Conservation (phyloP, 2,329 filamentous ascomycete genomes). For the Monosporascus sp. region DNA sequence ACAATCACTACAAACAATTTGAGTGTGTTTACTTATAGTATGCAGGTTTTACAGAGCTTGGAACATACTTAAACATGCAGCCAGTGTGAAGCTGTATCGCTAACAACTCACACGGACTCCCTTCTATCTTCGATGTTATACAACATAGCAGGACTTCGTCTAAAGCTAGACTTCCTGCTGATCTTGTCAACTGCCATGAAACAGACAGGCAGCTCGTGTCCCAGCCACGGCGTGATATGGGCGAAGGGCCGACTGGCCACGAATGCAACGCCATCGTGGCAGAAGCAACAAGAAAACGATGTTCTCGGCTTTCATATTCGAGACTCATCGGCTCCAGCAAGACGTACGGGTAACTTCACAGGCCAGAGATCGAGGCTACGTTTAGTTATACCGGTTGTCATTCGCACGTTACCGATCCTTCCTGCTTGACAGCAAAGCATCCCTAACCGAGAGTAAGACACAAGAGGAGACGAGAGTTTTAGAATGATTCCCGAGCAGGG, state of each 20-base stretch:
- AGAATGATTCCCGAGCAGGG: too few relatives aligned
- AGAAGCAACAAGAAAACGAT: not conserved
- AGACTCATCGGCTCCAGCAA: not conserved
- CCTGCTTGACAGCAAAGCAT: too few relatives aligned
- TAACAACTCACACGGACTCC: not conserved
- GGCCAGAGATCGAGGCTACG: too few relatives aligned
- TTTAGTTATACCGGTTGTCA: too few relatives aligned
- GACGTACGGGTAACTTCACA: too few relatives aligned
- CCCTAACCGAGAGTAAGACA: too few relatives aligned
- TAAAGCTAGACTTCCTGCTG: not conserved
- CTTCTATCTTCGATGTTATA: not conserved
- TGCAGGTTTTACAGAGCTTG: too few relatives aligned
- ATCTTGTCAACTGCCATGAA: not conserved
- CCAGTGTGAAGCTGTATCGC: not conserved
- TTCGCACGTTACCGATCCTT: too few relatives aligned
- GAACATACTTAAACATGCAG: too few relatives aligned
- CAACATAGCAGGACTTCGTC: not conserved
- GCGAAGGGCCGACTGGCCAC: not conserved
- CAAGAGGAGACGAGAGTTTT: too few relatives aligned
- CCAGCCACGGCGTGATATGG: not conserved
- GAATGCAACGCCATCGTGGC: not conserved
- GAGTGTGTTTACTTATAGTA: too few relatives aligned
- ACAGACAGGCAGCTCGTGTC: not conserved
- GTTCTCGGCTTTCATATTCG: not conserved
- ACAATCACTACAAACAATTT: too few relatives aligned